phyloP scores from a whole-genome alignment of 768 basidiomycete genomes.

The Lyophyllum semitale region DNA sequence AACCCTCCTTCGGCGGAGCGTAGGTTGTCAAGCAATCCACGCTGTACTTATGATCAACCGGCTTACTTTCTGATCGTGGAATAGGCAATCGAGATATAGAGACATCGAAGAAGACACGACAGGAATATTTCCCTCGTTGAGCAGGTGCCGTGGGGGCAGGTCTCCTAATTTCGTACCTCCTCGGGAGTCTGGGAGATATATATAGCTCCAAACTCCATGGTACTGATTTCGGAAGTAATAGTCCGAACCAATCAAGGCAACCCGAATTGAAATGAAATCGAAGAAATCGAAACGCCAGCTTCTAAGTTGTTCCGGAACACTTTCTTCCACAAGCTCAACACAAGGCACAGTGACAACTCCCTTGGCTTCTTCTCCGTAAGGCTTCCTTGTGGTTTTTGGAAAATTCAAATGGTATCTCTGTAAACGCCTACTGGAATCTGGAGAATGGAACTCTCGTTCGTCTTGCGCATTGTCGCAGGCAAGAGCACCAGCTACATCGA shows the following conservation, averaged over 20 bases:
- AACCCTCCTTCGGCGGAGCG: neutral
- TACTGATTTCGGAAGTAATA: slow-evolving; percentile 5
- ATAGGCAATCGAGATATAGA: slow-evolving; percentile 2
- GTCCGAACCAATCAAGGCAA: neutral
- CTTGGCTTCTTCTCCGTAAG: slow-evolving; percentile 14
- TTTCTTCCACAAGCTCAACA: slow-evolving; percentile 11
- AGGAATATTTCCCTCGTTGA: slow-evolving; percentile 1
- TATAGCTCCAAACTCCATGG: neutral
- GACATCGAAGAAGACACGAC: no score
- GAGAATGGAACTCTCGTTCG: neutral
- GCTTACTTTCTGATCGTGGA: neutral
- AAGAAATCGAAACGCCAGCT: slow-evolving; percentile 13
- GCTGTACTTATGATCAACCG: slow-evolving; percentile 2
- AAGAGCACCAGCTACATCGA: neutral
- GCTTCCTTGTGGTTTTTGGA: slow-evolving; percentile 6
- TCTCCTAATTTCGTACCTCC: neutral
- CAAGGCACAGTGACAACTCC: slow-evolving; percentile 11
- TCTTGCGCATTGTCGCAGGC: neutral
- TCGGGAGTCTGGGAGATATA: slow-evolving; percentile 12
- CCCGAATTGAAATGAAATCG: slow-evolving; percentile 20
- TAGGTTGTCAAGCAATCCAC: neutral
- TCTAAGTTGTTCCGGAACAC: slow-evolving; percentile 9
- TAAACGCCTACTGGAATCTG: neutral
- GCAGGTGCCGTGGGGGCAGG: neutral
- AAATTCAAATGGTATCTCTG: neutral